Evolutionary conservation across 2,329 filamentous ascomycete genomes (phyloP), one percentile per base, ranked within the genome.

Genomic region (Colletotrichum cordylinicola): DNA sequence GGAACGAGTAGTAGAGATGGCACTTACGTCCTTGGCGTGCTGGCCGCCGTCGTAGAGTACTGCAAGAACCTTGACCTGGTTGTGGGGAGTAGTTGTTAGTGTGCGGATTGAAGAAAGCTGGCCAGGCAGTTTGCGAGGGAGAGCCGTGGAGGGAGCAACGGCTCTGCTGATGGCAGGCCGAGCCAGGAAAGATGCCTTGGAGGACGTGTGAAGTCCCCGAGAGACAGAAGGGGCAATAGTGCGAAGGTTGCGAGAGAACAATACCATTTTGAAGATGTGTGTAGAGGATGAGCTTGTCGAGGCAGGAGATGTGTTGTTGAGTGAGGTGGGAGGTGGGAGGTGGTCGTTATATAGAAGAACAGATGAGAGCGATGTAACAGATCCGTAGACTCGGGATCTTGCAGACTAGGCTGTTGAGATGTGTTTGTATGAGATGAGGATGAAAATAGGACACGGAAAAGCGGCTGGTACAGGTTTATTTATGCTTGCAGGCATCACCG

Each of bases 11-110:
- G 6, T 1, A 43, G 24, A 31, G 16, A 64, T 56, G 29, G 21
- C 6, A 84, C 88, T 85, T 85, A 98, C 95, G 84, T 98, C 91
- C 87, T 94, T 89, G 88, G 96, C 96, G 90, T 98, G 95, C 89
- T 95, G 89, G 85, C 92, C 91, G 85, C 96, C 96, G 88, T 98
- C 96, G 90, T 98, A 98, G 81, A 98, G 92, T 82, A 98, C 95
- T 84, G 96, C 90, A 85, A 98, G 93, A 88, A 98, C 95, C 90
- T 98, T 98, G 89, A 96, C 96, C 96, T 98, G 81, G 48, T 76
- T 76, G 83, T 82, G 80, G 80, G 80, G 80, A 75, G 79, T 78
- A 77, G 85, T 85, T 81, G 88, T 90, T 83, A 90, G 88, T 86
- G 86, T 91, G 88, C 91, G 91, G 81, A 89, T 89, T 79, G 93